Evolutionary conservation across 306 rosid genomes (phyloP), one percentile per base, ranked within the genome.

Genomic region (Cicer arietinum): DNA sequence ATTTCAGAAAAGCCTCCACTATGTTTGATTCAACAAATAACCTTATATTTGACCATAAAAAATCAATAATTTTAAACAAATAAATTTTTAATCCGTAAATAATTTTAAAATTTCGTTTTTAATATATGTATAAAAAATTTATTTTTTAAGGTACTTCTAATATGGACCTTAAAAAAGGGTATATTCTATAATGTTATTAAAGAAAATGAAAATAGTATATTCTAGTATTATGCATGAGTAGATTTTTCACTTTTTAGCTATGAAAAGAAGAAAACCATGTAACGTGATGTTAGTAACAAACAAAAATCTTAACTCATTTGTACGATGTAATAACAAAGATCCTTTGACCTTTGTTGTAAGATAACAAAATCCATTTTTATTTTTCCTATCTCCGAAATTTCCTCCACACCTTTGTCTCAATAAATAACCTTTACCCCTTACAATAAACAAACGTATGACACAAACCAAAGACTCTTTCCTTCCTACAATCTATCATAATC

Each of bases 401-500:
- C 46, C 86, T 88, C 86, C 37, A 16, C 8, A 79, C 88, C 88
- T 14, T 74, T 79, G 77, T 79, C 68, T 22, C 9, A 60, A 73
- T 4, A 58, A 80, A 39, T 17, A 64, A 12, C 69, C 14, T 25
- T 48, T 47, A 39, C 44, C 13, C 40, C 22, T 35, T 60, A 37
- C 79, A 71, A 71, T 4, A 30, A 30, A 30, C 37, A 30, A 30
- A 80, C 53, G 43, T 64, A 69, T 9, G 37, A 58, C 12, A 63
- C 71, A 71, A 18, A 14, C 53, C 73, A 65, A 76, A 69, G 80
- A 69, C 84, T 59, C 18, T 77, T 77, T 80, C 62, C 73, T 67
- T 68, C 90, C 90, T 84, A 83, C 14, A 85, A 85, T 89, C 74
- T 35, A 60, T 60, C 66, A 30, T 30, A 30, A 30, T 30, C 37